These are phyloP conservation scores for Endocarpon pusillum DNA, from an alignment of 495 filamentous ascomycete genomes.

Conservation along the genomic window DNA sequence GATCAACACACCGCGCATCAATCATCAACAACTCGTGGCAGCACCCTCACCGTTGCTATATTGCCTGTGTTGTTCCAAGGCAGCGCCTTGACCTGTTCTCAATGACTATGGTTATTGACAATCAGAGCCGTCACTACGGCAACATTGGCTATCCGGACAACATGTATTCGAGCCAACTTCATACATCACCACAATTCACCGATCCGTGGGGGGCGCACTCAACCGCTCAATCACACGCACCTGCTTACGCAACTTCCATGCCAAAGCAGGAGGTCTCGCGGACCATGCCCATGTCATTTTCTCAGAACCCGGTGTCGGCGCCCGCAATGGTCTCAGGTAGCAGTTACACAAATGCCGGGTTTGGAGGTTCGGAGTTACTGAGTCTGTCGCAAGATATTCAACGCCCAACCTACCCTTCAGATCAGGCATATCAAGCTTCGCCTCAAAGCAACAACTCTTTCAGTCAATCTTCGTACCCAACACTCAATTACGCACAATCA, in stretches of 20 bases:
- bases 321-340: slow-evolving; percentile 52
- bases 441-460: slow-evolving; percentile 49
- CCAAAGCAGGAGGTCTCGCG: slow-evolving; percentile 40
- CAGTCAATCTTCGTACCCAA: slow-evolving; percentile 39
- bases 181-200: slow-evolving; percentile 68
- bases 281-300: slow-evolving; percentile 47
- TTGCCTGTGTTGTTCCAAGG: no score
- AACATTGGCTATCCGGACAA: slow-evolving; percentile 71
- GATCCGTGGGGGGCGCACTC: slow-evolving; percentile 63
- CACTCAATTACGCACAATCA: slow-evolving; percentile 37
- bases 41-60: no score
- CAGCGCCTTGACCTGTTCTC: no score
- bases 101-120: slow-evolving; percentile 81
- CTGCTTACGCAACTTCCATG: slow-evolving; percentile 37
- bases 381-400: slow-evolving; percentile 55
- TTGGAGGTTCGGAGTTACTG: slow-evolving; percentile 52
- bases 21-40: no score
- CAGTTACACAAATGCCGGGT: slow-evolving; percentile 48
- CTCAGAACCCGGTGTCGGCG: slow-evolving; percentile 51
- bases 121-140: slow-evolving; percentile 68
- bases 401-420: slow-evolving; percentile 33
- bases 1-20: no score
- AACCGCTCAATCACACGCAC: slow-evolving; percentile 37
- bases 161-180: slow-evolving; percentile 50
- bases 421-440: slow-evolving; percentile 49